phyloP scores from a whole-genome alignment of 768 basidiomycete species.

The Suillus lakei region DNA sequence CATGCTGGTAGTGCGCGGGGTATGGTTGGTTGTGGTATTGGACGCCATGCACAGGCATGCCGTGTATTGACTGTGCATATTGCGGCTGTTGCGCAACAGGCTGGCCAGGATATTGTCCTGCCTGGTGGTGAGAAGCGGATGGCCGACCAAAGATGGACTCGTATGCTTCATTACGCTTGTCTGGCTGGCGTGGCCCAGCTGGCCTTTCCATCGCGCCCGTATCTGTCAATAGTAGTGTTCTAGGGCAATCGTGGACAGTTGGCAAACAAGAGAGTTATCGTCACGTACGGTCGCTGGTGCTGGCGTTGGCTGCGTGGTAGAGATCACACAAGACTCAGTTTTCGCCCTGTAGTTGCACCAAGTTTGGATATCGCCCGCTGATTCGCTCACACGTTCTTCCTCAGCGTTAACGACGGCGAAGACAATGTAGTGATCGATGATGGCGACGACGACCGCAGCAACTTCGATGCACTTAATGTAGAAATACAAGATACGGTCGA shows the following conservation, averaged over 20 bases:
- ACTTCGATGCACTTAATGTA: constrained; percentile 1
- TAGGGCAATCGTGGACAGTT: not conserved
- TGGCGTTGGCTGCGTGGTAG: constrained; percentile 4
- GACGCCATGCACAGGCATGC: constrained; percentile 24
- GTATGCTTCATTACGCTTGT: constrained; percentile 83
- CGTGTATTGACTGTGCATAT: constrained; percentile 13
- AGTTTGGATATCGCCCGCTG: constrained; percentile 4
- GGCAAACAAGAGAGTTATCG: not conserved
- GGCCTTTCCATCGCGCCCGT: constrained; percentile 49
- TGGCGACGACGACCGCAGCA: not conserved
- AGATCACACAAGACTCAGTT: constrained; percentile 6
- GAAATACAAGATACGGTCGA: not conserved
- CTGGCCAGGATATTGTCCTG: constrained; percentile 6
- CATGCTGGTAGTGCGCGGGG: constrained; percentile 43
- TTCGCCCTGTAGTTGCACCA: not conserved
- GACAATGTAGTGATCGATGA: not conserved
- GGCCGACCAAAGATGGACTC: constrained; percentile 88
- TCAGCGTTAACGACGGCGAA: not conserved
- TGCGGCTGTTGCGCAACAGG: constrained; percentile 23
- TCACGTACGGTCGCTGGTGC: constrained; percentile 1
- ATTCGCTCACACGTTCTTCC: constrained; percentile 9
- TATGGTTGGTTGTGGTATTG: constrained; percentile 41
- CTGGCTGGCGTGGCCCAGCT: constrained; percentile 63
- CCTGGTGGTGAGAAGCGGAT: constrained; percentile 56
- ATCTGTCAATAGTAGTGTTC: not conserved